phyloP scores from a whole-genome alignment of 2,329 filamentous ascomycete species.

The Neurospora sp. region DNA sequence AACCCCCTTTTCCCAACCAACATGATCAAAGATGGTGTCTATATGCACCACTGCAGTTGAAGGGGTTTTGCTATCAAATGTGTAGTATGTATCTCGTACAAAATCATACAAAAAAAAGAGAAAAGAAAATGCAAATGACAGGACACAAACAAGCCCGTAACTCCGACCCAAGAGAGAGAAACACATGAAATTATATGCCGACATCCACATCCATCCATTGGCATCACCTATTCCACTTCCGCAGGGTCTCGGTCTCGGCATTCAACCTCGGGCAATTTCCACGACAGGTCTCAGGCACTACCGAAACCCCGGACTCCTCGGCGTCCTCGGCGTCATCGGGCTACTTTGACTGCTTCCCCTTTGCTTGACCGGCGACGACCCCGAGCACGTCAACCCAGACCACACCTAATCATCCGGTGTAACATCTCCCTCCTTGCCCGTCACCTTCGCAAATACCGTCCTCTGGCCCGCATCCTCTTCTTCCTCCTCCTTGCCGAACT shows the following conservation, averaged over 20 bases:
- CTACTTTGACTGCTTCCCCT: neutral
- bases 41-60: neutral
- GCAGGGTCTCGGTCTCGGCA: neutral
- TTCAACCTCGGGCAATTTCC: neutral
- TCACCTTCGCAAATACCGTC: conserved; percentile 25
- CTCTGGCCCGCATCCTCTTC: conserved; percentile 29
- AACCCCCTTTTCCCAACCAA: neutral
- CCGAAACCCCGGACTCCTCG: conserved; percentile 12
- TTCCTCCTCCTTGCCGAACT: conserved; percentile 37
- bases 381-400: conserved; percentile 14
- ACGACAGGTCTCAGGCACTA: neutral
- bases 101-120: neutral
- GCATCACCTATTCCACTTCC: neutral
- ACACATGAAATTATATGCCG: neutral
- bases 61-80: neutral
- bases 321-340: neutral
- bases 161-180: neutral
- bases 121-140: neutral
- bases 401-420: conserved; percentile 22
- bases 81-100: neutral
- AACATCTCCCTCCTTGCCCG: conserved; percentile 16
- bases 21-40: neutral
- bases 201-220: neutral
- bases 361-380: conserved; percentile 6
- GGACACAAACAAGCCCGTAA: neutral